phyloP scores from a whole-genome alignment of 2,329 filamentous ascomycete species.

The Colletotrichum filicis region DNA sequence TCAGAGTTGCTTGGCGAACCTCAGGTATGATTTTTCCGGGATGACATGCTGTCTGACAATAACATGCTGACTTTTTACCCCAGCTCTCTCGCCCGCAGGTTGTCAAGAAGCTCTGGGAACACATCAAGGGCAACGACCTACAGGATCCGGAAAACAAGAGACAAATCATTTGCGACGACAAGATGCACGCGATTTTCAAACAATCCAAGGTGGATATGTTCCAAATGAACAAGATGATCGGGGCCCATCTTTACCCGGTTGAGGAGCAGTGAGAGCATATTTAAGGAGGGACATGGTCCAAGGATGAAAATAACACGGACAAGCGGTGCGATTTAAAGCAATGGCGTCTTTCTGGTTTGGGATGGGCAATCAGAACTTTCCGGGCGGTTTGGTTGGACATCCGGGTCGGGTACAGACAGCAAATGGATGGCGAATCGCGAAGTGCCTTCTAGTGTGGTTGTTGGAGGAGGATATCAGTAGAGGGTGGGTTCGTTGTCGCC shows the following conservation, averaged over 20 bases:
- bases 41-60: background rate
- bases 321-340: background rate
- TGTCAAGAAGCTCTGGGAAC: conserved; percentile 95
- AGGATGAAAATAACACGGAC: background rate
- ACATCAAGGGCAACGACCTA: conserved; percentile 88
- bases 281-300: background rate
- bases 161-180: conserved; percentile 92
- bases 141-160: conserved; percentile 93
- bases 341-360: conserved; percentile 31
- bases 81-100: conserved; percentile 93
- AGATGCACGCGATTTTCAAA: conserved; percentile 93
- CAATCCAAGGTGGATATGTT: conserved; percentile 96
- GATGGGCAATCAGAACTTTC: conserved; percentile 17
- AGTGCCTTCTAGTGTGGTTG: background rate
- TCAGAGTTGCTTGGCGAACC: conserved; percentile 77
- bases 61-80: conserved; percentile 37
- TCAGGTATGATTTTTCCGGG: conserved; percentile 56
- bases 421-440: conserved; percentile 16
- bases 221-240: conserved; percentile 97
- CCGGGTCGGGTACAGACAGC: conserved; percentile 6
- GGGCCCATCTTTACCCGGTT: conserved; percentile 86
- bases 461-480: background rate
- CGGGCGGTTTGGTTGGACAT: conserved; percentile 20
- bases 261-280: conserved; percentile 59
- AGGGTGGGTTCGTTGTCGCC: conserved; percentile 5